Conservation (phyloP, 2,329 filamentous ascomycete species). For the Alternaria metachromatica region DNA sequence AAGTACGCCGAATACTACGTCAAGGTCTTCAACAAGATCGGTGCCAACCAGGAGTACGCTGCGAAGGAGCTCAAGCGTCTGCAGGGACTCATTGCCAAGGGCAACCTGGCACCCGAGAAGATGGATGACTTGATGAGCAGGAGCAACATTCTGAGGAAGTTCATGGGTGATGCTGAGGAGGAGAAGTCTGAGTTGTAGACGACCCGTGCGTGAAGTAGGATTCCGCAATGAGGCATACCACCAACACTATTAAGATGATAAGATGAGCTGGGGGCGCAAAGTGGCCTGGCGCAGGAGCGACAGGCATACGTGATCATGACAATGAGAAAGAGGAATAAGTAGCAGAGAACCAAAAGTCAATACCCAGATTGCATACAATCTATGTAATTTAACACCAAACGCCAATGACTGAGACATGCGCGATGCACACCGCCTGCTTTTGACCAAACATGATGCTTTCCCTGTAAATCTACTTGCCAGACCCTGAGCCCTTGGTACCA, state of each 20-base stretch:
- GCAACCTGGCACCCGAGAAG: slow-evolving; percentile 84
- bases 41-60: slow-evolving; percentile 77
- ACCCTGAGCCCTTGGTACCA: slow-evolving; percentile 37
- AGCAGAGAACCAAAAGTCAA: slow-evolving; percentile 1
- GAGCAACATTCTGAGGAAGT: slow-evolving; percentile 85
- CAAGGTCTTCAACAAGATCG: slow-evolving; percentile 86
- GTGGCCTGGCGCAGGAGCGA: slow-evolving; percentile 2
- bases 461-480: slow-evolving; percentile 25
- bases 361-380: slow-evolving; percentile 5
- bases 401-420: not conserved
- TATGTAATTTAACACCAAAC: not conserved
- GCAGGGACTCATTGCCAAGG: slow-evolving; percentile 81
- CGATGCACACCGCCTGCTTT: not conserved
- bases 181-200: slow-evolving; percentile 75
- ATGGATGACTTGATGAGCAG: slow-evolving; percentile 84
- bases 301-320: slow-evolving; percentile 20
- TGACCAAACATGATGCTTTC: not conserved
- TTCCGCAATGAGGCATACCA: not conserved
- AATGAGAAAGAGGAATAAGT: slow-evolving; percentile 14
- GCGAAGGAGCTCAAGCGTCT: slow-evolving; percentile 85
- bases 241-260: not conserved
- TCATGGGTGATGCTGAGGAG: slow-evolving; percentile 64
- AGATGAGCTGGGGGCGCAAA: not conserved
- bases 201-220: not conserved
- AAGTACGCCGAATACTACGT: slow-evolving; percentile 95